phyloP scores from a whole-genome alignment of 176 grass and related monocot genomes.

The Pontederia crassipes region DNA sequence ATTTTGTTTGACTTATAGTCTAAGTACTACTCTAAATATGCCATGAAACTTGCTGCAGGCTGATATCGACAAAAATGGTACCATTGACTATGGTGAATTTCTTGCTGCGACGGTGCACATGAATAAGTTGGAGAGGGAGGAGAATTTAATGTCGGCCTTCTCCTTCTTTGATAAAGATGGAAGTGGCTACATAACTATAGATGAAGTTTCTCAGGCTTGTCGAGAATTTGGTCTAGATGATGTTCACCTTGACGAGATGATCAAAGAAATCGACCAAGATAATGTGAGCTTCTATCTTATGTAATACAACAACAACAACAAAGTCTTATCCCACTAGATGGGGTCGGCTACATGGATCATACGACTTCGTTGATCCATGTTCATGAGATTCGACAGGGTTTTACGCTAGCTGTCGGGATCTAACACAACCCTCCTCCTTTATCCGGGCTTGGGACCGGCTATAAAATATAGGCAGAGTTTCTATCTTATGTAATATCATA shows the following conservation, averaged over 20 bases:
- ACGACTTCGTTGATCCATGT: too few species aligned
- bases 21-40: not conserved
- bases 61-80: constrained; percentile 57
- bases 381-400: too few species aligned
- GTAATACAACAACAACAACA: too few species aligned
- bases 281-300: constrained; percentile 33
- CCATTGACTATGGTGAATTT: constrained; percentile 90
- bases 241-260: constrained; percentile 91
- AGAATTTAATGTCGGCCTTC: constrained; percentile 69
- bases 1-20: not conserved
- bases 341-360: too few species aligned
- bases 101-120: constrained; percentile 82
- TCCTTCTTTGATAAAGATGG: constrained; percentile 86
- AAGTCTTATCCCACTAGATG: too few species aligned
- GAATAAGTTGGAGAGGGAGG: constrained; percentile 93
- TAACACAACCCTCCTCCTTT: too few species aligned
- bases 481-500: not conserved
- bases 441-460: too few species aligned
- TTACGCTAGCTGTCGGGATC: too few species aligned
- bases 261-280: constrained; percentile 82
- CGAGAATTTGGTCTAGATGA: constrained; percentile 72
- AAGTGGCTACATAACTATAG: constrained; percentile 80
- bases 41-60: constrained; percentile 25
- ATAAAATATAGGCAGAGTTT: too few species aligned
- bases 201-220: constrained; percentile 80